Percentiles rank a stretch among this genome's conserved stretches.
Evolutionary conservation across 2,329 filamentous ascomycete species (phyloP).

Genomic region (Talaromyces sp.): DNA sequence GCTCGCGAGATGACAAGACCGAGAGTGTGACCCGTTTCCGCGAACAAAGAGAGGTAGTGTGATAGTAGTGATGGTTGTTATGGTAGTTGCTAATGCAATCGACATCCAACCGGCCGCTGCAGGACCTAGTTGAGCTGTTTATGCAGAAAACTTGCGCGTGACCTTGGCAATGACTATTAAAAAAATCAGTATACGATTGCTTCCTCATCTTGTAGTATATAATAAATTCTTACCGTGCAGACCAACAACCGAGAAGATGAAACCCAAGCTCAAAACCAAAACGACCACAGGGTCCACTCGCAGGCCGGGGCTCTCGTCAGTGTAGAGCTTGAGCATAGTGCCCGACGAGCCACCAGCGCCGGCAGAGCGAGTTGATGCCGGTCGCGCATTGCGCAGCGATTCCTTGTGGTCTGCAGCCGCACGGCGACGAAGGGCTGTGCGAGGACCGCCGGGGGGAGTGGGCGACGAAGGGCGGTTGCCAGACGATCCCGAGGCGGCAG

Average conservation of each 20-base stretch:
- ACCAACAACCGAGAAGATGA: conserved; percentile 97
- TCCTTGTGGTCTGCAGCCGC: conserved; percentile 97
- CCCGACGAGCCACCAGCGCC: conserved; percentile 94
- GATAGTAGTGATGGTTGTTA: background rate
- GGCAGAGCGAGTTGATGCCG: conserved; percentile 85
- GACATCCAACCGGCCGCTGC: background rate
- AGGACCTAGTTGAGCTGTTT: conserved; percentile 15
- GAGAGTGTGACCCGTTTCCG: background rate
- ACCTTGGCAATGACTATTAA: conserved; percentile 84
- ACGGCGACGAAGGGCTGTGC: conserved; percentile 90
- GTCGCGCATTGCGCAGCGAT: conserved; percentile 88
- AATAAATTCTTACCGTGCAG: conserved; percentile 74
- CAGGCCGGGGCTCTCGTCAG: conserved; percentile 92
- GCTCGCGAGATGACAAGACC: background rate
- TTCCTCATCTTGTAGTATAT: background rate
- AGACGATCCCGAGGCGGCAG: conserved; percentile 59
- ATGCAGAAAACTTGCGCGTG: conserved; percentile 74
- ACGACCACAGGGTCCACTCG: conserved; percentile 98
- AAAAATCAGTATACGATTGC: conserved; percentile 10
- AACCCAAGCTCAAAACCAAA: conserved; percentile 89
- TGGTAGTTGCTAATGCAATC: background rate
- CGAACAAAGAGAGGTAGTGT: background rate
- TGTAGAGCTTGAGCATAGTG: conserved; percentile 99
- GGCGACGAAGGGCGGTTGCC: conserved; percentile 78
- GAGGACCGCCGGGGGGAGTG: conserved; percentile 84